A percentile compares a stretch with the other conserved stretches of the same genome.
Evolutionary conservation across 2,329 filamentous ascomycete genomes (phyloP).

Genomic region (Trichoderma harzianum): DNA sequence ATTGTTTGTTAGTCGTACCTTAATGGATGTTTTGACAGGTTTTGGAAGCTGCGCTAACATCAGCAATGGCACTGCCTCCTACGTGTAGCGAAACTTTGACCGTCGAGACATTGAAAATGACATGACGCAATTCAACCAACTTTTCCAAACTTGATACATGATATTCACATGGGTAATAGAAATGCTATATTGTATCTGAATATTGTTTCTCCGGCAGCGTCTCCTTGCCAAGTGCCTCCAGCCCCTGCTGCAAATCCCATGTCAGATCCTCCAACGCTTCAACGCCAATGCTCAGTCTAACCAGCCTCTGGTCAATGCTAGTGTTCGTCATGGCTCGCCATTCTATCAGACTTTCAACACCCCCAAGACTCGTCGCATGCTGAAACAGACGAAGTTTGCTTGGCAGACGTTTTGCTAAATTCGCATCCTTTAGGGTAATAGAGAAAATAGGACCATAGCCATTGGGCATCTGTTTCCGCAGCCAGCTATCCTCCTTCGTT

Average conservation of each 20-base stretch:
- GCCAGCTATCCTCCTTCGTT: not conserved
- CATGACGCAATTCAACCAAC: not conserved
- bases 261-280: not conserved
- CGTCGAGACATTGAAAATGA: not conserved
- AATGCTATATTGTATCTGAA: not conserved
- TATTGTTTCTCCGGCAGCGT: constrained; percentile 49
- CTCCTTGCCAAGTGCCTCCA: constrained; percentile 79
- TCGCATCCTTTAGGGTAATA: not conserved
- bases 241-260: constrained; percentile 60
- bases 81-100: not conserved
- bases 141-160: not conserved
- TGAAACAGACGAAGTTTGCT: not conserved
- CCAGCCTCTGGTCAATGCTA: constrained; percentile 64
- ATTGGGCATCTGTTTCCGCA: not conserved
- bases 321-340: constrained; percentile 89
- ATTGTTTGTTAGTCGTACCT: not conserved
- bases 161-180: not conserved
- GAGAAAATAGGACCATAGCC: not conserved
- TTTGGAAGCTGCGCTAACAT: not conserved
- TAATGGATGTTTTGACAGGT: not conserved
- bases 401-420: not conserved
- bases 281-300: constrained; percentile 47
- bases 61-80: not conserved
- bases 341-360: not conserved
- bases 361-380: not conserved